Base-by-base conservation (phyloP, 2,329 filamentous ascomycete species). In the Phialophora expanda region DNA sequence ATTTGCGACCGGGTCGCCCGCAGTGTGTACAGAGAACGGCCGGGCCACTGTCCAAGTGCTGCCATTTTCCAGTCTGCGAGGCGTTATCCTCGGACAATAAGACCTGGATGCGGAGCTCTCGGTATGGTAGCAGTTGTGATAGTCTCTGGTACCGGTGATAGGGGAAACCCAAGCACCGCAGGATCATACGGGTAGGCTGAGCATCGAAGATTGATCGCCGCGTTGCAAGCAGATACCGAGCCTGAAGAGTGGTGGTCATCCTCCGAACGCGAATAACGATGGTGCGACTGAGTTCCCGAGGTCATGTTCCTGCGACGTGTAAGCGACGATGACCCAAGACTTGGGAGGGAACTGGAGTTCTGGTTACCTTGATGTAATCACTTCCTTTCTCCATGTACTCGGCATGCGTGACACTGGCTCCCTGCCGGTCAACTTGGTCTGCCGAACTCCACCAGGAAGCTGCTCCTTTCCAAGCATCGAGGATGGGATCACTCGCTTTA, bases 381-480 rank as follows among this genome's bases (percentile, higher is more conserved):
- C 88, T 84, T 1, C 95, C 95, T 83, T 96, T 97, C 82, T 99
- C 95, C 72, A 87, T 78, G 79, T 92, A 99, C 78, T 98, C 95
- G 71, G 90, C 89, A 73, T 86, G 87, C 1, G 89, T 90, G 50
- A 99, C 85, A 67, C 87, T 89, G 4, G 87, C 87, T 41, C 81
- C 78, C 75, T 84, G 87, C 79, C 88, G 88, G 60, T 84, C 81
- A 22, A 83, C 83, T 34, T 82, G 75, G 1, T 84, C 83, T 12
- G 85, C 74, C 14, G 76, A 73, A 17, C 75, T 78, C 46, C 89
- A 90, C 94, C 95, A 99, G 68, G 86, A 84, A 12, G 95, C 94
- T 0, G 95, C 95, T 7, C 95, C 95, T 77, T 86, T 91, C 95
- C 95, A 99, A 2, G 94, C 91, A 83, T 99, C 95, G 41, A 96